Percentiles rank a stretch among this genome's conserved stretches.
Conservation (phyloP, 2,329 filamentous ascomycete species). For the Mycocentrospora acerina region DNA sequence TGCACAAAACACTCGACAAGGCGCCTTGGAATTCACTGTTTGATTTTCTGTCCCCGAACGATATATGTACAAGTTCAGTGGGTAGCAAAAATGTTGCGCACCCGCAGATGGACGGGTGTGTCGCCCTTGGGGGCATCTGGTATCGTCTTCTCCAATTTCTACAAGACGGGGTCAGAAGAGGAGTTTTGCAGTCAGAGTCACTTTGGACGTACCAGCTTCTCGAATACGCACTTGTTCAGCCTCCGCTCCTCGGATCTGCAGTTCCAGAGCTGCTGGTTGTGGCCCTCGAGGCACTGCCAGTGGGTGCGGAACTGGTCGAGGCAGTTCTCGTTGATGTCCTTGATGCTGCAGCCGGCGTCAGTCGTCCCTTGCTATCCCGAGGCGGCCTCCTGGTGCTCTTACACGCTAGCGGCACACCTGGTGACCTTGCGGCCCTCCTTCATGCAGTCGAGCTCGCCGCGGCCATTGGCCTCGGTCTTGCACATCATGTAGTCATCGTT, state of each 20-base stretch:
- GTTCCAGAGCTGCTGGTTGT: slow-evolving; percentile 97
- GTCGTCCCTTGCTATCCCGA: not conserved
- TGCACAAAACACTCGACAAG: not conserved
- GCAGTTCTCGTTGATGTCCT: slow-evolving; percentile 95
- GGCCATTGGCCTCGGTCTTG: slow-evolving; percentile 90
- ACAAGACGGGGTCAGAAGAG: slow-evolving; percentile 9
- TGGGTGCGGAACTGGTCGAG: slow-evolving; percentile 87
- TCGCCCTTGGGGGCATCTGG: slow-evolving; percentile 53
- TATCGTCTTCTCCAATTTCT: slow-evolving; percentile 56
- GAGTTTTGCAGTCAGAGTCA: not conserved
- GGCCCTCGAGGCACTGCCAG: slow-evolving; percentile 94
- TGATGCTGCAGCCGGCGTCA: slow-evolving; percentile 61
- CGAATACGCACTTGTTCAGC: slow-evolving; percentile 92
- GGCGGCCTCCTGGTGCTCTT: slow-evolving; percentile 31
- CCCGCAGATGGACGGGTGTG: slow-evolving; percentile 51
- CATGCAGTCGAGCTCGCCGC: slow-evolving; percentile 90
- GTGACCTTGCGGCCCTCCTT: slow-evolving; percentile 96
- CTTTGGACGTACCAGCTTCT: slow-evolving; percentile 77
- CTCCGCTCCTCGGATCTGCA: slow-evolving; percentile 86
- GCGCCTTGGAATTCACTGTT: slow-evolving; percentile 13
- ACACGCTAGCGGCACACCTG: slow-evolving; percentile 95
- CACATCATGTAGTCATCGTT: slow-evolving; percentile 99
- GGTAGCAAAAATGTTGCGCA: slow-evolving; percentile 46
- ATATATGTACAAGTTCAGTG: slow-evolving; percentile 39
- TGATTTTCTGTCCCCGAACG: slow-evolving; percentile 20